phyloP scores from a whole-genome alignment of 2,329 filamentous ascomycete genomes.

The Aspergillus cejpii region DNA sequence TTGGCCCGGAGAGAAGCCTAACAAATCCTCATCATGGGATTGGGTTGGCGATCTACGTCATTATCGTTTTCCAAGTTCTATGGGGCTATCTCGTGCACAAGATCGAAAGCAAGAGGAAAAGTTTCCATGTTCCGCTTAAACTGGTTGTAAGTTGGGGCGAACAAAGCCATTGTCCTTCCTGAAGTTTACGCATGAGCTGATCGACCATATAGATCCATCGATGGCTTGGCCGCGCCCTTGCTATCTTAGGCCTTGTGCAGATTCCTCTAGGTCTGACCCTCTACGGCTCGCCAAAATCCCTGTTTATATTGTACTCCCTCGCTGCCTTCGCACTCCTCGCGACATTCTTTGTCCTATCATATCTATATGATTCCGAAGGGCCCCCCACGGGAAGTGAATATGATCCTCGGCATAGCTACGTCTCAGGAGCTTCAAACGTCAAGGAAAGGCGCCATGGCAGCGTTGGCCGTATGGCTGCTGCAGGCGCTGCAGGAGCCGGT shows the following conservation, averaged over 20 bases:
- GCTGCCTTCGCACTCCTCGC: constrained; percentile 68
- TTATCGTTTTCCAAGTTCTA: constrained; percentile 53
- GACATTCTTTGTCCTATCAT: constrained; percentile 73
- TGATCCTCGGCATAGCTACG: constrained; percentile 54
- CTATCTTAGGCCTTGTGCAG: constrained; percentile 76
- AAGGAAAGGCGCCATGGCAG: constrained; percentile 41
- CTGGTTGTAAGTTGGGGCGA: constrained; percentile 45
- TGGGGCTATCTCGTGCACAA: constrained; percentile 54
- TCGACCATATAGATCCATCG: constrained; percentile 67
- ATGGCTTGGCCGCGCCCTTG: constrained; percentile 73
- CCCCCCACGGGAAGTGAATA: constrained; percentile 50
- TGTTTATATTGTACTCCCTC: constrained; percentile 80
- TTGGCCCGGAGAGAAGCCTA: constrained; percentile 54
- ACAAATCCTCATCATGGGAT: constrained; percentile 63
- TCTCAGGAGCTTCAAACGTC: constrained; percentile 46
- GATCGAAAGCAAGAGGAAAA: constrained; percentile 47
- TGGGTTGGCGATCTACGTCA: constrained; percentile 56
- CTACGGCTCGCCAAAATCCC: constrained; percentile 77
- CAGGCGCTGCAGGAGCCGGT: constrained; percentile 53
- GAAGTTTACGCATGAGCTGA: constrained; percentile 8
- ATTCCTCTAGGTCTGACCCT: constrained; percentile 83
- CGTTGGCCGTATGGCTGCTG: constrained; percentile 47
- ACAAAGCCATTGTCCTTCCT: neutral
- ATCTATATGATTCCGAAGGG: constrained; percentile 50
- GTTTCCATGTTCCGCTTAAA: constrained; percentile 51